These are phyloP conservation scores for Singerocomus inundabilis DNA, from an alignment of 1,284 basidiomycete genomes.

Conservation along the genomic window DNA sequence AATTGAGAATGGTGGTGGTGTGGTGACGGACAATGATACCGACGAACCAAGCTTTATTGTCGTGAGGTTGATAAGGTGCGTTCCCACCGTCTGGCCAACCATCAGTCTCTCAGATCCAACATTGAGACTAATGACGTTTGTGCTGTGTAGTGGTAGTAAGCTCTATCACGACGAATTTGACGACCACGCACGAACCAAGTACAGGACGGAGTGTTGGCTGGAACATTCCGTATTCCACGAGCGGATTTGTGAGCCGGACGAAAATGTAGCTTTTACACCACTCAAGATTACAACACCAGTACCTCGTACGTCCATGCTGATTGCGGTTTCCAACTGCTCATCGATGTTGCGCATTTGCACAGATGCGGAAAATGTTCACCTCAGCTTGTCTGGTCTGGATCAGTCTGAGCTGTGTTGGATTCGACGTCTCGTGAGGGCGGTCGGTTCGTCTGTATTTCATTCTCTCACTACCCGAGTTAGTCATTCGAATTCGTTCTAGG, in stretches of 20 bases:
- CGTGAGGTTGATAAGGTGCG: constrained; percentile 68
- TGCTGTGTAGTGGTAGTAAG: constrained; percentile 56
- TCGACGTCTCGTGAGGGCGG: constrained; percentile 57
- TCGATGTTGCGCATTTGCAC: neutral
- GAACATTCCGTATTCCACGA: constrained; percentile 73
- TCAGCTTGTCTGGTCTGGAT: constrained; percentile 73
- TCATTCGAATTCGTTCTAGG: constrained; percentile 39
- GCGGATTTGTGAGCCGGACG: constrained; percentile 54
- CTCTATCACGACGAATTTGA: constrained; percentile 54
- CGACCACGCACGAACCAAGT: constrained; percentile 45
- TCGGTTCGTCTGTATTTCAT: constrained; percentile 44
- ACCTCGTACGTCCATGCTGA: constrained; percentile 38
- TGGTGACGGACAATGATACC: constrained; percentile 38
- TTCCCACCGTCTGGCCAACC: neutral
- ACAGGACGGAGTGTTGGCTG: constrained; percentile 81
- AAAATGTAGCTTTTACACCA: constrained; percentile 64
- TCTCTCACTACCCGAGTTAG: neutral
- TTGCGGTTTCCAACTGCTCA: constrained; percentile 4
- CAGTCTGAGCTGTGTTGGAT: constrained; percentile 60
- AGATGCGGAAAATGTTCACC: constrained; percentile 51
- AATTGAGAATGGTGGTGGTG: constrained; percentile 57
- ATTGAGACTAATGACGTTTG: neutral
- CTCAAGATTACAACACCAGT: constrained; percentile 53
- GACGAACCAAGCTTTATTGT: constrained; percentile 62
- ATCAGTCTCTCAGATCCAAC: neutral